phyloP scores from a whole-genome alignment of 352 stramenopile species.

The Phytopythium ostracodes region DNA sequence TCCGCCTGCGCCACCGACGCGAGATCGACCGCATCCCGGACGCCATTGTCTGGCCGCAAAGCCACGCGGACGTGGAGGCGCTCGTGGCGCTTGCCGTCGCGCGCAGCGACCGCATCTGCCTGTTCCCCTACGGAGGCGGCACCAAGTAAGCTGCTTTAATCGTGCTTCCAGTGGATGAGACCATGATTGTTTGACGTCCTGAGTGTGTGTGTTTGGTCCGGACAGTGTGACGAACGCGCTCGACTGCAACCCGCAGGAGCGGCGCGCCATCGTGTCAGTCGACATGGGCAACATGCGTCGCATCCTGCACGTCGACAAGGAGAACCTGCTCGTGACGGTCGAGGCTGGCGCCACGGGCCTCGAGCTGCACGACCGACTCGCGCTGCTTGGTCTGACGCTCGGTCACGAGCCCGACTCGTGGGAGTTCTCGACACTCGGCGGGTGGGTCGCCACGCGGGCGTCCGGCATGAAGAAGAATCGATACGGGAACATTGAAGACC shows the following conservation, averaged over 20 bases:
- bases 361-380: slow-evolving; percentile 86
- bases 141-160: slow-evolving; percentile 79
- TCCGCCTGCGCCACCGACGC: slow-evolving; percentile 37
- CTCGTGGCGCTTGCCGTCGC: slow-evolving; percentile 77
- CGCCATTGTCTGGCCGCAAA: slow-evolving; percentile 86
- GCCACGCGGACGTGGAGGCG: slow-evolving; percentile 73
- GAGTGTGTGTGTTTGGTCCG: neutral
- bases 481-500: slow-evolving; percentile 95
- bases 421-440: slow-evolving; percentile 92
- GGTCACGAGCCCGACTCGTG: slow-evolving; percentile 92
- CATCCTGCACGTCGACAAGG: slow-evolving; percentile 62
- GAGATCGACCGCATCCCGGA: slow-evolving; percentile 80
- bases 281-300: slow-evolving; percentile 91
- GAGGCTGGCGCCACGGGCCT: slow-evolving; percentile 91
- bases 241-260: slow-evolving; percentile 55
- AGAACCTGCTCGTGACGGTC: slow-evolving; percentile 85
- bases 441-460: slow-evolving; percentile 90
- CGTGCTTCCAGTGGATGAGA: neutral
- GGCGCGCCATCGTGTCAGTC: slow-evolving; percentile 90
- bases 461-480: slow-evolving; percentile 94
- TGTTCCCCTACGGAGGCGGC: slow-evolving; percentile 94
- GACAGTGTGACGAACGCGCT: slow-evolving; percentile 57
- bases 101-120: slow-evolving; percentile 58
- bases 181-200: neutral
- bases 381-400: slow-evolving; percentile 83